phyloP scores from a whole-genome alignment of 192 early-diverging fungal genomes.

The Gigaspora rosea region DNA sequence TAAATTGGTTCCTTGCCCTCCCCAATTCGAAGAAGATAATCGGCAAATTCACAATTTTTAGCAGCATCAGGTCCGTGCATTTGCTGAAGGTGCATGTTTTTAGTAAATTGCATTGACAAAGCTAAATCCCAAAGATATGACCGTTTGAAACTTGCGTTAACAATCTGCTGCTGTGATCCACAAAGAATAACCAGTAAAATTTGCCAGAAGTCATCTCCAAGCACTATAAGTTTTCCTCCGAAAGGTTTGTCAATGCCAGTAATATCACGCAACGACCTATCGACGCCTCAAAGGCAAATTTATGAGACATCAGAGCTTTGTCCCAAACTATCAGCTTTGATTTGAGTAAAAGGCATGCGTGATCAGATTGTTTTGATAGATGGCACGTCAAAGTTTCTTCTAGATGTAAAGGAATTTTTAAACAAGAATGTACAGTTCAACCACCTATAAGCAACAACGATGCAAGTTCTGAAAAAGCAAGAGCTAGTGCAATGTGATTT shows the following conservation, averaged over 20 bases:
- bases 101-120: background rate
- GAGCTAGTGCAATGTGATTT: slow-evolving; percentile 11
- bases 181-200: slow-evolving; percentile 36
- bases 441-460: slow-evolving; percentile 34
- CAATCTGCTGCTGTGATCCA: slow-evolving; percentile 21
- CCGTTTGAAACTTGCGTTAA: slow-evolving; percentile 33
- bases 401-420: slow-evolving; percentile 38
- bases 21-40: too few species aligned
- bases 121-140: slow-evolving; percentile 18
- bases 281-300: slow-evolving; percentile 31
- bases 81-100: too few species aligned
- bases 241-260: background rate
- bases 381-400: slow-evolving; percentile 24
- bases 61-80: too few species aligned
- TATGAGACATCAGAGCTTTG: slow-evolving; percentile 36
- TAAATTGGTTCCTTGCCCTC: too few species aligned
- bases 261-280: slow-evolving; percentile 28
- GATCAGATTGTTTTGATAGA: background rate
- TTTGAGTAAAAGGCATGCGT: background rate
- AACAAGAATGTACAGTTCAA: slow-evolving; percentile 37
- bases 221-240: too few species aligned
- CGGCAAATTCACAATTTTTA: too few species aligned
- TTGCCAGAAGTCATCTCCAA: too few species aligned
- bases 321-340: slow-evolving; percentile 41
- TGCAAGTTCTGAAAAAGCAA: slow-evolving; percentile 39